Percentiles rank a stretch among this genome's conserved stretches.
Evolutionary conservation across 2,329 filamentous ascomycete species (phyloP).

Genomic region (Hypoxylon sp.): DNA sequence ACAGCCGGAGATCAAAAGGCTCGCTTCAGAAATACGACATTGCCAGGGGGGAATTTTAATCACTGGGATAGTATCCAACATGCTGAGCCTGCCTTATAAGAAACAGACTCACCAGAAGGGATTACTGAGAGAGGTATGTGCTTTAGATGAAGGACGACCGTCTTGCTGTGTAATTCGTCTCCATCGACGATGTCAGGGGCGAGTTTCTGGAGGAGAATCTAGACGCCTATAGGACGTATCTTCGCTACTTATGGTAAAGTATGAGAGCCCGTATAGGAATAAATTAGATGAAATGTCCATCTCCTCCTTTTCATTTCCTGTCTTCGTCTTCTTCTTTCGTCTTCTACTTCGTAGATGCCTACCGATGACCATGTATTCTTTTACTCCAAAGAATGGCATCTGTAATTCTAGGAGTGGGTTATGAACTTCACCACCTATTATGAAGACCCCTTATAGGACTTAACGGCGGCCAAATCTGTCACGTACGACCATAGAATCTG

Average conservation of each 20-base stretch:
- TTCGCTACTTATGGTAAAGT: neutral
- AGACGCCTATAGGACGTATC: neutral
- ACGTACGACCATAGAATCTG: neutral
- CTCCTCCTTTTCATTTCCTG: neutral
- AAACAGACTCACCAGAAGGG: neutral
- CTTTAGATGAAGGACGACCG: neutral
- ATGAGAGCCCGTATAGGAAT: neutral
- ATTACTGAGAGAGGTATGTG: neutral
- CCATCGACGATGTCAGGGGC: neutral
- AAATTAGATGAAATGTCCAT: neutral
- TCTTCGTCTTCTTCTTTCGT: too few relatives aligned
- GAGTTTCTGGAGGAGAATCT: neutral
- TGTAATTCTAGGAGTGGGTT: too few relatives aligned
- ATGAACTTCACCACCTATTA: too few relatives aligned
- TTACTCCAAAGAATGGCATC: too few relatives aligned
- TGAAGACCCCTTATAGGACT: neutral
- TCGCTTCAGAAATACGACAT: neutral
- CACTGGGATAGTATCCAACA: neutral
- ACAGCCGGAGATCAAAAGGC: neutral
- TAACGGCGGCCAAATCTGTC: neutral
- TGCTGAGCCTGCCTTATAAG: neutral
- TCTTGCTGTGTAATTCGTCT: neutral
- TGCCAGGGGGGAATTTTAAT: neutral
- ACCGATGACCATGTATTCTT: too few relatives aligned
- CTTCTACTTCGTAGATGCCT: neutral